phyloP scores from a whole-genome alignment of 208 protist species.

The Crithidia bombi region DNA sequence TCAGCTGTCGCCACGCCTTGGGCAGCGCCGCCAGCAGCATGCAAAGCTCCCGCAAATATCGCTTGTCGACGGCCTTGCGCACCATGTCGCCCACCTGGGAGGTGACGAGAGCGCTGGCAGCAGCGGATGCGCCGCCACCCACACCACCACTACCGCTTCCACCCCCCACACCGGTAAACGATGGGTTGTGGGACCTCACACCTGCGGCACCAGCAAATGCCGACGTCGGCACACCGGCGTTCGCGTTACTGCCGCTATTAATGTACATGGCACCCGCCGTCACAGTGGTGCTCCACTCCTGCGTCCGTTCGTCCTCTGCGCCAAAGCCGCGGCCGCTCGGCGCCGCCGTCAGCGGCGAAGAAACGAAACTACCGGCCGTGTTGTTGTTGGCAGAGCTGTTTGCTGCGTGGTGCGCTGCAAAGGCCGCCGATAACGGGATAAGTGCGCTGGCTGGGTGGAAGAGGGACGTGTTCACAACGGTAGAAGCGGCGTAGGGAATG shows the following conservation, averaged over 20 bases:
- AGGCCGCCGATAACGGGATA: conserved; percentile 23
- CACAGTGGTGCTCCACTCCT: conserved; percentile 1
- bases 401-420: conserved; percentile 11
- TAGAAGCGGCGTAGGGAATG: conserved; percentile 20
- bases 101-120: conserved; percentile 1
- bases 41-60: conserved; percentile 73
- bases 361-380: conserved; percentile 21
- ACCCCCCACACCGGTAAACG: background rate
- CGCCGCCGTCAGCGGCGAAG: conserved; percentile 5
- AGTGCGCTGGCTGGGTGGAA: conserved; percentile 41
- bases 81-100: conserved; percentile 39
- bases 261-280: background rate
- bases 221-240: background rate
- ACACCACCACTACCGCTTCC: background rate
- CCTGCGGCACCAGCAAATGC: background rate
- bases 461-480: conserved; percentile 57
- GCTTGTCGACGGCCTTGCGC: conserved; percentile 53
- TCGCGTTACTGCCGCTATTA: background rate
- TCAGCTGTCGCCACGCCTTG: conserved; percentile 57
- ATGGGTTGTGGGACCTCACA: background rate
- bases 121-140: too few relatives aligned
- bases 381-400: background rate
- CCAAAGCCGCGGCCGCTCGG: conserved; percentile 5
- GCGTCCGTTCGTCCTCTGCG: conserved; percentile 10
- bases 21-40: conserved; percentile 67